Percentiles rank a stretch among this genome's conserved stretches.
phyloP scores from a whole-genome alignment of 2,329 filamentous ascomycete species.

The Metarhizium rileyi region DNA sequence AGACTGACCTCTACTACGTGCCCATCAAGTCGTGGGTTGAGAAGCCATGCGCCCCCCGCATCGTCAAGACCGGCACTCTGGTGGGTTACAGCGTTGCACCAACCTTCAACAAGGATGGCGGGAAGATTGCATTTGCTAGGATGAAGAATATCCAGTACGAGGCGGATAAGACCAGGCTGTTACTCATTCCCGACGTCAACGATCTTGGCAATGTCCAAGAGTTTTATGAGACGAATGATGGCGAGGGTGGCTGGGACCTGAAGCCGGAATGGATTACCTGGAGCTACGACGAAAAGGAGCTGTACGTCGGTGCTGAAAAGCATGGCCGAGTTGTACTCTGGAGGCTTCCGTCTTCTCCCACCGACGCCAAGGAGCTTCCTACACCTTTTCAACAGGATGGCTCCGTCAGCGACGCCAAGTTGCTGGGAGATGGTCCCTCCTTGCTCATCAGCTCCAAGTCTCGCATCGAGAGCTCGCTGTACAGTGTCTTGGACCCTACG shows the following conservation, averaged over 20 bases:
- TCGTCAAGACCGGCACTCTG: conserved; percentile 44
- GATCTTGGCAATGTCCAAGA: conserved; percentile 50
- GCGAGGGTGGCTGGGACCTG: conserved; percentile 52
- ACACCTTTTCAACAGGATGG: conserved; percentile 41
- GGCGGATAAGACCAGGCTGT: conserved; percentile 57
- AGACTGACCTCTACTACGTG: conserved; percentile 70
- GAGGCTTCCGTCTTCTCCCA: conserved; percentile 47
- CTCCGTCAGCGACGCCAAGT: conserved; percentile 41
- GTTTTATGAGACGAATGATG: conserved; percentile 52
- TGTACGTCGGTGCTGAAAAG: conserved; percentile 69
- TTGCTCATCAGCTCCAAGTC: conserved; percentile 61
- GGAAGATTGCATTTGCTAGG: conserved; percentile 62
- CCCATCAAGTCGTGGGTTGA: conserved; percentile 53
- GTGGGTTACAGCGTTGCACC: conserved; percentile 57
- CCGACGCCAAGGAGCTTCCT: conserved; percentile 38
- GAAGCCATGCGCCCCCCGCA: conserved; percentile 38
- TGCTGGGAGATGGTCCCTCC: conserved; percentile 35
- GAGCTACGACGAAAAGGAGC: conserved; percentile 47
- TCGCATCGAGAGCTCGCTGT: conserved; percentile 62
- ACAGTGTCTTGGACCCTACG: conserved; percentile 46
- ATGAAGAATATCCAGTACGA: conserved; percentile 76
- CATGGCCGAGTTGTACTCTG: conserved; percentile 53
- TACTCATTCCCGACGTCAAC: conserved; percentile 52
- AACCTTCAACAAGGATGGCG: conserved; percentile 64
- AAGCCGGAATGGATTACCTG: conserved; percentile 48